Percentiles rank a stretch among this genome's conserved stretches.
These are phyloP conservation scores for Lactifluus piperatus DNA, from an alignment of 768 basidiomycete species.

Conservation along the genomic window DNA sequence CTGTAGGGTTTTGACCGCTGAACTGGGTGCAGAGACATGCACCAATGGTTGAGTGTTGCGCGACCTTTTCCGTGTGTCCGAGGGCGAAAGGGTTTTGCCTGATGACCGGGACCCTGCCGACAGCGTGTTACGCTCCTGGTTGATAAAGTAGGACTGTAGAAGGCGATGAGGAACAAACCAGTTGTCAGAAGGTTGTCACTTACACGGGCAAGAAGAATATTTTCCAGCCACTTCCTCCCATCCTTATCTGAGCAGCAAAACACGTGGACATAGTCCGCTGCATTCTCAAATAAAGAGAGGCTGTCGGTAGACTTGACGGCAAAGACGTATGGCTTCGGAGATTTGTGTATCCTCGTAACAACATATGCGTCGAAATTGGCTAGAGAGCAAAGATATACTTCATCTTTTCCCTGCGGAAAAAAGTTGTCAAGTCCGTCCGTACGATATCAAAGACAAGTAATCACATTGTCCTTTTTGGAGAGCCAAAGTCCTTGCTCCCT, in stretches of 20 bases:
- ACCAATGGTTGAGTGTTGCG: conserved; percentile 42
- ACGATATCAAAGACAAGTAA: conserved; percentile 22
- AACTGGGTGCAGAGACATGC: conserved; percentile 35
- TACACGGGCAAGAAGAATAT: conserved; percentile 74
- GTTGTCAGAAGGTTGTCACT: conserved; percentile 25
- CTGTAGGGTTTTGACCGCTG: conserved; percentile 25
- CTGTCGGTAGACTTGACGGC: conserved; percentile 86
- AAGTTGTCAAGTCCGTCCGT: not conserved
- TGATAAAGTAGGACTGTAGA: conserved; percentile 67
- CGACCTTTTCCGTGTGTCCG: conserved; percentile 31
- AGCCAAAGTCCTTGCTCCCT: conserved; percentile 81
- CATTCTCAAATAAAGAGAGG: conserved; percentile 78
- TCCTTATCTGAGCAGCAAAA: conserved; percentile 73
- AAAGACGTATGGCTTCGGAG: conserved; percentile 81
- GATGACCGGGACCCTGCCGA: conserved; percentile 33
- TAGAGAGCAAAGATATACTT: conserved; percentile 70
- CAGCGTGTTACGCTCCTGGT: conserved; percentile 69
- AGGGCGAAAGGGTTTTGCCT: conserved; percentile 31
- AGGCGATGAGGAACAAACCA: not conserved
- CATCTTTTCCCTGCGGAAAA: conserved; percentile 67
- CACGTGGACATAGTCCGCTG: conserved; percentile 78
- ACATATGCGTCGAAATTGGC: conserved; percentile 85
- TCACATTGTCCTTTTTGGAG: conserved; percentile 82
- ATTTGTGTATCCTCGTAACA: conserved; percentile 66
- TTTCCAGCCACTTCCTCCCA: conserved; percentile 71